Evolutionary conservation across 352 stramenopile species (phyloP).

Genomic region (Blastocystis sp.): DNA sequence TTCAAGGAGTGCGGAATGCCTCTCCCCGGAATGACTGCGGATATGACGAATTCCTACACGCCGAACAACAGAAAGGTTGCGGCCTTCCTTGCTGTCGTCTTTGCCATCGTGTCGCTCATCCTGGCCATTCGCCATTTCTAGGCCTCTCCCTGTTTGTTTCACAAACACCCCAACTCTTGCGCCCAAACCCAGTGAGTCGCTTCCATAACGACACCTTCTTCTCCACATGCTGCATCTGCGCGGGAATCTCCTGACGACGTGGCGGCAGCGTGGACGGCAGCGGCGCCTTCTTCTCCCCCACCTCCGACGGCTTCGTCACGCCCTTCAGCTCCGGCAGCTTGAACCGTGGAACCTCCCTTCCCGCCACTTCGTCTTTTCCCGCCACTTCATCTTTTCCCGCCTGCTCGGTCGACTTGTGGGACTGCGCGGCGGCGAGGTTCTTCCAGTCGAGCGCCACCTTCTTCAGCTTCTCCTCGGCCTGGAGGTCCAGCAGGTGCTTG

Average conservation of each 20-base stretch:
- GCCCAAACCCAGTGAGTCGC: no score
- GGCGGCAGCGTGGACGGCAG: no score
- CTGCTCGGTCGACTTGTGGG: not conserved
- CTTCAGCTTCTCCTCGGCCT: slow-evolving; percentile 63
- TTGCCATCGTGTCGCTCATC: slow-evolving; percentile 3
- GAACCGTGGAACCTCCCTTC: no score
- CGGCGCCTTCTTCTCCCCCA: no score
- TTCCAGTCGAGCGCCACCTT: slow-evolving; percentile 56
- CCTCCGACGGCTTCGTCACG: no score
- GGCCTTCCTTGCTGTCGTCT: not conserved
- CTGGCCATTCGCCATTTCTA: not conserved
- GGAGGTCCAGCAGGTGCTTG: slow-evolving; percentile 53
- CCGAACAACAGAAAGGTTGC: slow-evolving; percentile 6
- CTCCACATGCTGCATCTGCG: no score
- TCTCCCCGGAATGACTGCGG: slow-evolving; percentile 36
- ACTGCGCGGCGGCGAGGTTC: not conserved
- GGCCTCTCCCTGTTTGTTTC: slow-evolving; percentile 1
- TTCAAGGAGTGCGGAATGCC: slow-evolving; percentile 19
- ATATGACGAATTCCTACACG: slow-evolving; percentile 36
- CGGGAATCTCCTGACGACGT: no score
- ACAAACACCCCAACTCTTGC: not conserved
- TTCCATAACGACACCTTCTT: no score
- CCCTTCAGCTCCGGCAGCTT: no score
- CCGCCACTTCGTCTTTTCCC: no score
- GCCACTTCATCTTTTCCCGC: not conserved